A percentile compares a stretch with the other conserved stretches of the same genome.
phyloP scores from a whole-genome alignment of 2,329 filamentous ascomycete genomes.

The Cladosporium sp. region DNA sequence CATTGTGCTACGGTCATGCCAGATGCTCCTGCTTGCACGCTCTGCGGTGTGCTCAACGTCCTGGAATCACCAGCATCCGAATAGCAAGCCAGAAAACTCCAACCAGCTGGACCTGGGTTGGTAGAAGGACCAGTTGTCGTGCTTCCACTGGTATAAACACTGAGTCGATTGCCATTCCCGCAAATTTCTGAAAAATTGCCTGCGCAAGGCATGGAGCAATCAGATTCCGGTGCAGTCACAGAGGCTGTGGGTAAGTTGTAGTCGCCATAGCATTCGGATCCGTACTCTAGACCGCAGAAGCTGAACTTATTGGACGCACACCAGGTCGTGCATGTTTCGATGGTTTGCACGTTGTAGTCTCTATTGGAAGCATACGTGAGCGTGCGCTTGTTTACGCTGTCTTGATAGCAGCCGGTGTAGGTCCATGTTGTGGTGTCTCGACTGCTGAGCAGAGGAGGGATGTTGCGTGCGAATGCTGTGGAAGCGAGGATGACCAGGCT shows the following conservation, averaged over 20 bases:
- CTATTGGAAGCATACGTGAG: slow-evolving; percentile 18
- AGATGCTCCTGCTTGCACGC: slow-evolving; percentile 21
- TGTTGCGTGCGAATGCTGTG: background rate
- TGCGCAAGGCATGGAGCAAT: slow-evolving; percentile 17
- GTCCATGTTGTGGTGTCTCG: background rate
- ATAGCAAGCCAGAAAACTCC: slow-evolving; percentile 1
- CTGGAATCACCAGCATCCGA: background rate
- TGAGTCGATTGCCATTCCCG: slow-evolving; percentile 15
- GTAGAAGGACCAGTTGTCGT: slow-evolving; percentile 12
- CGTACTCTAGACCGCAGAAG: slow-evolving; percentile 32
- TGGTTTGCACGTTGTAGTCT: slow-evolving; percentile 22
- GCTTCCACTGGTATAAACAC: slow-evolving; percentile 14
- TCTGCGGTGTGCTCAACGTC: slow-evolving; percentile 9
- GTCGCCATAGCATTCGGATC: slow-evolving; percentile 30
- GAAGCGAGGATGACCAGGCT: background rate
- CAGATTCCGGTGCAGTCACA: slow-evolving; percentile 18
- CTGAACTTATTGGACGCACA: slow-evolving; percentile 25
- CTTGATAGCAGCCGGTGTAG: slow-evolving; percentile 30
- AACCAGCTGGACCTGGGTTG: background rate
- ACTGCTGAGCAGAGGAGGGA: background rate
- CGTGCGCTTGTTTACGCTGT: slow-evolving; percentile 19
- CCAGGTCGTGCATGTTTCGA: slow-evolving; percentile 26
- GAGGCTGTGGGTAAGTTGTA: slow-evolving; percentile 8
- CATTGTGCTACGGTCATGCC: slow-evolving; percentile 55
- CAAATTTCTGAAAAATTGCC: slow-evolving; percentile 15